phyloP scores from a whole-genome alignment of 2,329 filamentous ascomycete species.

The Pestalotiopsis sp. region DNA sequence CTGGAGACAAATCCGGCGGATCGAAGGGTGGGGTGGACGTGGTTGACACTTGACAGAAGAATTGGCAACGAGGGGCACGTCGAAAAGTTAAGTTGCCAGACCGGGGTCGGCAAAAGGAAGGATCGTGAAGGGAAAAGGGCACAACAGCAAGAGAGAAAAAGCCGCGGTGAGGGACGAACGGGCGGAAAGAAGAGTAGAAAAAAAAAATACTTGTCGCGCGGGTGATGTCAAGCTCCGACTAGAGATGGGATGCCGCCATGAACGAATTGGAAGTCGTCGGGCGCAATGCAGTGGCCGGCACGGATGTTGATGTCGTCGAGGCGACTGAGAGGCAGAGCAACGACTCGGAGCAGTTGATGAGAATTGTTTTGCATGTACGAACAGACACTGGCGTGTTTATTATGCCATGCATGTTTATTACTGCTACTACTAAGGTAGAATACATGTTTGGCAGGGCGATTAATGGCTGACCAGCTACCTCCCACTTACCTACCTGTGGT shows the following conservation, averaged over 20 bases:
- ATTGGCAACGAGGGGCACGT: slow-evolving; percentile 1
- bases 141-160: not conserved
- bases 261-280: not conserved
- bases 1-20: not conserved
- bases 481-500: too few species aligned
- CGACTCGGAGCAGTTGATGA: too few species aligned
- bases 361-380: too few species aligned
- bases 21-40: not conserved
- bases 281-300: not conserved
- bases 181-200: not conserved
- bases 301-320: not conserved
- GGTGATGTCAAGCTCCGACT: not conserved
- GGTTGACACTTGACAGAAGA: not conserved
- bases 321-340: too few species aligned
- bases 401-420: too few species aligned
- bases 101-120: not conserved
- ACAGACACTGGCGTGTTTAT: too few species aligned
- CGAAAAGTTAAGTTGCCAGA: not conserved
- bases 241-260: not conserved
- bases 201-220: not conserved
- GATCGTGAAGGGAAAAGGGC: not conserved
- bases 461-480: too few species aligned
- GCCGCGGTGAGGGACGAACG: not conserved
- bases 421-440: too few species aligned
- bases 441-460: too few species aligned